Base-by-base conservation (phyloP, 345 rosid species). In the Raphanus sativus region DNA sequence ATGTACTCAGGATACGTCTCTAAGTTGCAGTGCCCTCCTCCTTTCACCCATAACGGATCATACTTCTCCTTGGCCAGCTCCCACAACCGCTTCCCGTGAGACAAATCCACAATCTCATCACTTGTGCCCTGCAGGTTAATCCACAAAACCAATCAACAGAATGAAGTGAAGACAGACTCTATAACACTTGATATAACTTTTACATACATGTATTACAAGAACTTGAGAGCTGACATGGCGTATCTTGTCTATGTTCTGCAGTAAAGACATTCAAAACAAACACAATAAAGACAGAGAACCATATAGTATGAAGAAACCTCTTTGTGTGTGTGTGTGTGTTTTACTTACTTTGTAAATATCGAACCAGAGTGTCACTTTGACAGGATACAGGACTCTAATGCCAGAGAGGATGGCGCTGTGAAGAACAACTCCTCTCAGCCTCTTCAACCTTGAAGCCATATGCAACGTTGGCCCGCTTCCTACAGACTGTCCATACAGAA, bases 11-110 rank as follows among this genome's bases (percentile, higher is more conserved):
- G 99, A 40, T 86, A 91, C 4, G 94, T 91, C 87, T 95, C 99
- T 1, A 95, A 91, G 86, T 92, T 91, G 86, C 99, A 92, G 73
- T 95, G 99, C 24, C 98, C 97, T 4, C 98, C 99, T n/a, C 98
- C 97, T 75, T 91, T 91, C 60, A 95, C 90, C 99, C 99, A 92
- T 68, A 95, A 80, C 1, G 99, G 99, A 9, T 92, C 98, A 29
- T 89, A 92, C 72, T 92, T 92, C 73, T 95, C 97, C 77, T 89
- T 95, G 0, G 98, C 76, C 17, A 95, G 89, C 69, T 95, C 99
- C 99, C 99, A 95, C 34, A 95, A 80, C 17, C 97, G 82, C 77
- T 90, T 92, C 75, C 99, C 99, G 1, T 92, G 99, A 0, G 96
- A 91, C 75, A 82, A 87, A 83, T 91, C 94, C 4, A 92, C 99